Percentiles rank a stretch among this genome's conserved stretches.
phyloP scores from a whole-genome alignment of 129 eudicot species.

The Heracleum sosnowskyi region DNA sequence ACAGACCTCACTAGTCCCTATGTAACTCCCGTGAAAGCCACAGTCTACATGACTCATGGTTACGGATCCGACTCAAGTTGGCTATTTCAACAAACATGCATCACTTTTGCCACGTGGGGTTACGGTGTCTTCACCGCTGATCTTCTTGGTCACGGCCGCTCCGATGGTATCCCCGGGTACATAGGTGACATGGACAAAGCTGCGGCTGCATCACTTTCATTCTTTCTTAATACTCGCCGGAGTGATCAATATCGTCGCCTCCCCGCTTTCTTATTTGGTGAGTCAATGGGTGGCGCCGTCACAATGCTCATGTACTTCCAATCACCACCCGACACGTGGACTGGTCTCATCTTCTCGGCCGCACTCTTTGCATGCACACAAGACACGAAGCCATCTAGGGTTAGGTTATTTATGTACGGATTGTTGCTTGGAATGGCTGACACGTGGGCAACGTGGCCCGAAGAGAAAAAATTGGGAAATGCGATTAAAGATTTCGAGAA shows the following conservation, averaged over 20 bases:
- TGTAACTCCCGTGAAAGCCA: conserved; percentile 32
- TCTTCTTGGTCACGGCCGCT: conserved; percentile 74
- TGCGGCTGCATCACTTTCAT: conserved; percentile 43
- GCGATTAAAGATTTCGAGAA: conserved; percentile 63
- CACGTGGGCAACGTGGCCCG: conserved; percentile 82
- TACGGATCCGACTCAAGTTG: conserved; percentile 76
- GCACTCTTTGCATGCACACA: conserved; percentile 69
- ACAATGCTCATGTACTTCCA: conserved; percentile 71
- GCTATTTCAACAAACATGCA: conserved; percentile 71
- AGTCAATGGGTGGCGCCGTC: conserved; percentile 66
- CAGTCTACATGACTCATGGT: conserved; percentile 72
- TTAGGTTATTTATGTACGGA: conserved; percentile 54
- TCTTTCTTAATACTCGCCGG: conserved; percentile 37
- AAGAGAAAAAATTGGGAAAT: conserved; percentile 53
- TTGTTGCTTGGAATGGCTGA: conserved; percentile 65
- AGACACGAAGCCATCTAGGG: conserved; percentile 66
- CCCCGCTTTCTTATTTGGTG: conserved; percentile 81
- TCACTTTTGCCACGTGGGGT: conserved; percentile 69
- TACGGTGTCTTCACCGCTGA: conserved; percentile 88
- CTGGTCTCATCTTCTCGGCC: conserved; percentile 68
- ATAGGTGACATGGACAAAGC: conserved; percentile 62
- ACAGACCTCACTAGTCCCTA: neutral
- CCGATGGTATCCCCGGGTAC: conserved; percentile 68
- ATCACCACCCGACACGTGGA: conserved; percentile 66
- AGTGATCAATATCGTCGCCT: conserved; percentile 46